These are phyloP conservation scores for Lecanosticta acicola DNA, from an alignment of 2,329 filamentous ascomycete species.

Conservation along the genomic window DNA sequence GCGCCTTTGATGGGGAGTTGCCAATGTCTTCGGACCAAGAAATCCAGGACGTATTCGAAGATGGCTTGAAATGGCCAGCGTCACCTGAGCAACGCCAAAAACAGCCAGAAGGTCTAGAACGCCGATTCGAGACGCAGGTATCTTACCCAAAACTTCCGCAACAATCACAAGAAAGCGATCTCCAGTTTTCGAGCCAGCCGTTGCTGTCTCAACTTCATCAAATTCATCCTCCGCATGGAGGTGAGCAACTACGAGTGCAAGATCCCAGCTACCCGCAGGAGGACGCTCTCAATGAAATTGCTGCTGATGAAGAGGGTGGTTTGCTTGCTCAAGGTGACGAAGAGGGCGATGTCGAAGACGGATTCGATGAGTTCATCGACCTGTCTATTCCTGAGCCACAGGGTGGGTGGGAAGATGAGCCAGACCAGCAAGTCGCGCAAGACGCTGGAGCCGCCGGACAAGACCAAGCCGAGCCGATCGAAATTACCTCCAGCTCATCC, in stretches of 20 bases:
- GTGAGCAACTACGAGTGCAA: too few relatives aligned
- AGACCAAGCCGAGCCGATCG: background rate
- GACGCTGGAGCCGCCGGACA: background rate
- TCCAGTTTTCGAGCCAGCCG: slow-evolving; percentile 3
- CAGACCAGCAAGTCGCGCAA: background rate
- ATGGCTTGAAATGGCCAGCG: slow-evolving; percentile 13
- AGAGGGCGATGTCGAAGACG: slow-evolving; percentile 8
- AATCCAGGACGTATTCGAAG: slow-evolving; percentile 7
- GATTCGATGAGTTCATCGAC: slow-evolving; percentile 17
- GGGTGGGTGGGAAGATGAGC: slow-evolving; percentile 17
- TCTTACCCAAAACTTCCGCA: background rate
- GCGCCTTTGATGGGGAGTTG: background rate
- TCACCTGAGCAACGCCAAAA: slow-evolving; percentile 10
- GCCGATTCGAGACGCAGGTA: slow-evolving; percentile 4
- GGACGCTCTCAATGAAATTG: background rate
- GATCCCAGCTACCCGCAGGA: background rate
- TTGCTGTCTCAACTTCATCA: slow-evolving; percentile 4
- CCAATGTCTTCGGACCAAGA: slow-evolving; percentile 12
- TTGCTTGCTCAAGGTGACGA: slow-evolving; percentile 8
- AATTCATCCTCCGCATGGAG: background rate
- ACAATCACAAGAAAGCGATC: background rate
- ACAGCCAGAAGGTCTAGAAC: background rate
- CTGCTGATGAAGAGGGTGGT: background rate
- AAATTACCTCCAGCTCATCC: background rate
- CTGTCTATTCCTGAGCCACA: slow-evolving; percentile 26